Conservation (phyloP, 495 filamentous ascomycete genomes). For the Beverwykella pulmonaria region DNA sequence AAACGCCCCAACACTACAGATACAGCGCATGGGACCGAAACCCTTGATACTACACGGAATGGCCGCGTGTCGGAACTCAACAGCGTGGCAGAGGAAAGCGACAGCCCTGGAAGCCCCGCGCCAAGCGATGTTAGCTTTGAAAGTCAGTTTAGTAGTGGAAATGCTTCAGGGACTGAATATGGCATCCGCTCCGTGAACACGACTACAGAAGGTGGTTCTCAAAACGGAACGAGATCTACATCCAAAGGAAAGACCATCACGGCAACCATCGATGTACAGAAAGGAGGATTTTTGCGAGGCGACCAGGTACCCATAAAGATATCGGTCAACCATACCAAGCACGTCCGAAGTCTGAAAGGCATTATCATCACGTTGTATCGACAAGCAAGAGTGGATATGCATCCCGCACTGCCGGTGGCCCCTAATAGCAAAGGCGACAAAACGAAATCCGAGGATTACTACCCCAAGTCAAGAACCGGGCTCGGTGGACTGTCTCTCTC, state of each 20-base stretch:
- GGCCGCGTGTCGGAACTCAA: slow-evolving; percentile 35
- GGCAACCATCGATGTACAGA: slow-evolving; percentile 79
- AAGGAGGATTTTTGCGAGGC: slow-evolving; percentile 82
- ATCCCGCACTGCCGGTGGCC: slow-evolving; percentile 69
- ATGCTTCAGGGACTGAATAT: slow-evolving; percentile 37
- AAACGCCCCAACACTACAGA: slow-evolving; percentile 27
- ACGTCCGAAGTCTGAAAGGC: slow-evolving; percentile 84
- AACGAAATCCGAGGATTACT: slow-evolving; percentile 77
- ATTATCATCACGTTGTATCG: slow-evolving; percentile 92
- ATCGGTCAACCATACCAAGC: slow-evolving; percentile 80
- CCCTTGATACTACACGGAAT: slow-evolving; percentile 17
- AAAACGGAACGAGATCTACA: slow-evolving; percentile 4
- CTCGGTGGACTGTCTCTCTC: slow-evolving; percentile 80
- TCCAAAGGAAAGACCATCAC: slow-evolving; percentile 69
- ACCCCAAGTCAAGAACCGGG: slow-evolving; percentile 71
- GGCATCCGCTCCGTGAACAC: slow-evolving; percentile 49
- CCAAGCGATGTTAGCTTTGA: slow-evolving; percentile 67
- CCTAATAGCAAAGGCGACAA: slow-evolving; percentile 64
- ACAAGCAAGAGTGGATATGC: slow-evolving; percentile 86
- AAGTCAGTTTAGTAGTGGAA: slow-evolving; percentile 60
- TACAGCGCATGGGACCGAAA: neutral
- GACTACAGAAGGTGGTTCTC: neutral
- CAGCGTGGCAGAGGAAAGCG: slow-evolving; percentile 35
- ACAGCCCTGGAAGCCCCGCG: slow-evolving; percentile 50
- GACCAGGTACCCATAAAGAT: slow-evolving; percentile 81